Percentiles rank a stretch among this genome's conserved stretches.
Evolutionary conservation across 345 rosid species (phyloP).

Genomic region (Hibiscus tridactylites): DNA sequence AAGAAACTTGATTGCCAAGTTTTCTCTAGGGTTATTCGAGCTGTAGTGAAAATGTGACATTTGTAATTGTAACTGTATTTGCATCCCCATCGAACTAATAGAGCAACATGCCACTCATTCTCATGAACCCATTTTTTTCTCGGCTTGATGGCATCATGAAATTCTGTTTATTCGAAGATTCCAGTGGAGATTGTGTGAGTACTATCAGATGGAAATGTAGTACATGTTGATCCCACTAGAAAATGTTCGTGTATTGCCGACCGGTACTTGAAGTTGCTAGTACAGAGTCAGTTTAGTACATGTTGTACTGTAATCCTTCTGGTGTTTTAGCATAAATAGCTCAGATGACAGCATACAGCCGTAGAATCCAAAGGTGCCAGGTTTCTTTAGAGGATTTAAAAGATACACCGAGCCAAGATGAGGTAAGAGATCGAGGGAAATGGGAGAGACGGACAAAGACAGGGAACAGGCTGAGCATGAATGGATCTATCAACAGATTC

Average conservation of each 20-base stretch:
- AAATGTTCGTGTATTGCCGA: neutral
- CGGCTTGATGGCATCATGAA: no score
- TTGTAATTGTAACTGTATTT: no score
- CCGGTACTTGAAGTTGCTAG: conserved; percentile 2
- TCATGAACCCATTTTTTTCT: no score
- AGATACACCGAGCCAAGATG: neutral
- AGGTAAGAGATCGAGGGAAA: conserved; percentile 17
- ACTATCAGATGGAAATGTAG: conserved; percentile 10
- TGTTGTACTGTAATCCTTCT: neutral
- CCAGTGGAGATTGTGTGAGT: neutral
- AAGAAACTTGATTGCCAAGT: no score
- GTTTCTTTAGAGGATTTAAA: neutral
- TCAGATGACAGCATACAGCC: neutral
- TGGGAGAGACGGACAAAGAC: conserved; percentile 30
- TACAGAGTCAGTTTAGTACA: conserved; percentile 26
- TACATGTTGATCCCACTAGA: conserved; percentile 8
- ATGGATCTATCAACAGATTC: conserved; percentile 35
- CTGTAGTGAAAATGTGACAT: no score
- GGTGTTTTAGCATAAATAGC: conserved; percentile 8
- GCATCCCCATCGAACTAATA: no score
- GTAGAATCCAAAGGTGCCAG: neutral
- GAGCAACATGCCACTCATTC: no score
- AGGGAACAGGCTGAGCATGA: conserved; percentile 73
- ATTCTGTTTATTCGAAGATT: no score
- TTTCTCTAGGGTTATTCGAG: no score